Evolutionary conservation across 2,329 filamentous ascomycete genomes (phyloP).

Genomic region (Hymenoscyphus fraxineus): DNA sequence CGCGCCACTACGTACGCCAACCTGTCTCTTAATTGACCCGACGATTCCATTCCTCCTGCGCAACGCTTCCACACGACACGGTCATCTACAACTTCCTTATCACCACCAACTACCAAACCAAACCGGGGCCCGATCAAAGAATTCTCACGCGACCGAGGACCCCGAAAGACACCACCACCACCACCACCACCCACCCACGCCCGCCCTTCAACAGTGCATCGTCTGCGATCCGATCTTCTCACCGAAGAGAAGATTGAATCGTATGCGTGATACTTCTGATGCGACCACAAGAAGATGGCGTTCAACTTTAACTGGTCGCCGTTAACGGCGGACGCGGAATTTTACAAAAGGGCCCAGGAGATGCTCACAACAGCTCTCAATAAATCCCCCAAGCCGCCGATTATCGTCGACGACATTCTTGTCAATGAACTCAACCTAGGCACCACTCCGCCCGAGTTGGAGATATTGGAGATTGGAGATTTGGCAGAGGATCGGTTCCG

Average conservation of each 20-base stretch:
- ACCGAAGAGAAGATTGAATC: constrained; percentile 2
- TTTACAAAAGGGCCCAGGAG: constrained; percentile 86
- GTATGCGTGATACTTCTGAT: constrained; percentile 24
- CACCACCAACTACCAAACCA: constrained; percentile 19
- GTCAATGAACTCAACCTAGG: constrained; percentile 97
- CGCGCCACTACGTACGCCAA: background rate
- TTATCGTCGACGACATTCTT: constrained; percentile 98
- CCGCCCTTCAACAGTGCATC: background rate
- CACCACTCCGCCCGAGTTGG: constrained; percentile 87
- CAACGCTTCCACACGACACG: constrained; percentile 4
- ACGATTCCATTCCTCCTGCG: constrained; percentile 5
- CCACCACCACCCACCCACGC: constrained; percentile 6
- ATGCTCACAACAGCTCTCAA: constrained; percentile 93
- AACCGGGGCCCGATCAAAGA: constrained; percentile 9
- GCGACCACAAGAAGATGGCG: constrained; percentile 61
- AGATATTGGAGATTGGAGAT: constrained; percentile 97
- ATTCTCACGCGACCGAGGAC: constrained; percentile 23
- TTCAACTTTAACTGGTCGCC: constrained; percentile 99
- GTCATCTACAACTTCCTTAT: constrained; percentile 19
- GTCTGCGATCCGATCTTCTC: background rate
- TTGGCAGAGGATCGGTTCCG: constrained; percentile 94
- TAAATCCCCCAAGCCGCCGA: constrained; percentile 95
- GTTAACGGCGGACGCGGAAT: constrained; percentile 88
- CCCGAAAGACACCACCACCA: constrained; percentile 8
- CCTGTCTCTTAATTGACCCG: constrained; percentile 28